Evolutionary conservation across 306 rosid genomes (phyloP).

Genomic region (Prosopis cineraria): DNA sequence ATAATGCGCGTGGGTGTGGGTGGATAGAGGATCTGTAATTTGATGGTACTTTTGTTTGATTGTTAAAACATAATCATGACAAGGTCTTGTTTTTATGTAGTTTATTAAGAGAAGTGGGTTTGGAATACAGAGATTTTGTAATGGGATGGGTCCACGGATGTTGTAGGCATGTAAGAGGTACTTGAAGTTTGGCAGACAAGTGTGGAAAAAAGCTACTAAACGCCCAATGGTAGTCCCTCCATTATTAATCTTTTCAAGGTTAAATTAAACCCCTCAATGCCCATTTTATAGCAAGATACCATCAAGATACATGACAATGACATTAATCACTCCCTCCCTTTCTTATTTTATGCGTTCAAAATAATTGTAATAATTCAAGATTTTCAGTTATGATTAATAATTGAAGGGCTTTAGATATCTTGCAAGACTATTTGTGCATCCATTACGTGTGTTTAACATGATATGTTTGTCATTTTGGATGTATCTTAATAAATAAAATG

Average conservation of each 20-base stretch:
- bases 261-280: conserved; percentile 13
- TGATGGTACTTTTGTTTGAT: conserved; percentile 32
- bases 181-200: conserved; percentile 23
- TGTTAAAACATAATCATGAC: conserved; percentile 48
- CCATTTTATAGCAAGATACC: not conserved
- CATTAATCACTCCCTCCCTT: not conserved
- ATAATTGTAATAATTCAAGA: too few relatives aligned
- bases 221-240: conserved; percentile 16
- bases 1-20: conserved; percentile 10
- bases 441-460: too few relatives aligned
- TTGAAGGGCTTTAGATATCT: too few relatives aligned
- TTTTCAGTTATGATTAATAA: too few relatives aligned
- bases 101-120: conserved; percentile 43
- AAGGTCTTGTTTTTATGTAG: conserved; percentile 32
- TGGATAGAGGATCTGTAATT: conserved; percentile 29
- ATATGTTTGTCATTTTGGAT: too few relatives aligned
- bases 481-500: too few relatives aligned
- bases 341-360: not conserved
- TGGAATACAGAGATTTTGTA: conserved; percentile 33
- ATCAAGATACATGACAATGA: not conserved
- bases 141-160: conserved; percentile 34
- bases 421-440: too few relatives aligned
- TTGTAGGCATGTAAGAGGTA: not conserved
- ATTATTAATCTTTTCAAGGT: conserved; percentile 29
- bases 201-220: conserved; percentile 19